Conservation (phyloP, 805 yeast genomes). For the Torulaspora maleeae region DNA sequence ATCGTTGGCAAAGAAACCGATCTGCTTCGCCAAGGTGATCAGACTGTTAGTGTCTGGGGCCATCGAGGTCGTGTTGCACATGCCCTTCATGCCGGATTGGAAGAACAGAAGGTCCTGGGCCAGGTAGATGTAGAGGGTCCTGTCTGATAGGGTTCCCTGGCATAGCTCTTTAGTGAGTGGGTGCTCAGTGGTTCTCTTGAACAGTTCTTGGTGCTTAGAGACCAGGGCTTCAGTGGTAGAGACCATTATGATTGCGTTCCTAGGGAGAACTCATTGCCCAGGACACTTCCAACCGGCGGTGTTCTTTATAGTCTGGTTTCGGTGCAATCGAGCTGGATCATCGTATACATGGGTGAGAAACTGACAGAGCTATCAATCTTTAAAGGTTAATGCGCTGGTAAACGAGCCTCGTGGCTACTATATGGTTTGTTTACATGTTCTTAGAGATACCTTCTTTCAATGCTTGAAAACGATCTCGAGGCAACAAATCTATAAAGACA, state of each 20-base stretch:
- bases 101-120: conserved; percentile 49
- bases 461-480: not conserved
- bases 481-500: not conserved
- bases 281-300: too few species aligned
- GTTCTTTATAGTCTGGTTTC: not conserved
- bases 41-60: conserved; percentile 41
- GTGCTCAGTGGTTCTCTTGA: conserved; percentile 37
- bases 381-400: not conserved
- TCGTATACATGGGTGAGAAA: not conserved
- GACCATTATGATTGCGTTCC: conserved; percentile 5
- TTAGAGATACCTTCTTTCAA: too few species aligned
- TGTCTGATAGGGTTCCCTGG: conserved; percentile 42
- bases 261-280: too few species aligned
- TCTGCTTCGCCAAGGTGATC: conserved; percentile 44
- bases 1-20: conserved; percentile 46
- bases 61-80: conserved; percentile 43
- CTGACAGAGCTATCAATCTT: not conserved
- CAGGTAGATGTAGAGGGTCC: conserved; percentile 42
- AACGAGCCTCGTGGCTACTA: not conserved
- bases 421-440: too few species aligned
- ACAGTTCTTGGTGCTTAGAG: conserved; percentile 24
- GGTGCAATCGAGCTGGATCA: not conserved
- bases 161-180: conserved; percentile 44
- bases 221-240: conserved; percentile 26
- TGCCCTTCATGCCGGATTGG: conserved; percentile 39